Evolutionary conservation across 2,329 filamentous ascomycete genomes (phyloP).

Genomic region (Calonectria pauciramosa): DNA sequence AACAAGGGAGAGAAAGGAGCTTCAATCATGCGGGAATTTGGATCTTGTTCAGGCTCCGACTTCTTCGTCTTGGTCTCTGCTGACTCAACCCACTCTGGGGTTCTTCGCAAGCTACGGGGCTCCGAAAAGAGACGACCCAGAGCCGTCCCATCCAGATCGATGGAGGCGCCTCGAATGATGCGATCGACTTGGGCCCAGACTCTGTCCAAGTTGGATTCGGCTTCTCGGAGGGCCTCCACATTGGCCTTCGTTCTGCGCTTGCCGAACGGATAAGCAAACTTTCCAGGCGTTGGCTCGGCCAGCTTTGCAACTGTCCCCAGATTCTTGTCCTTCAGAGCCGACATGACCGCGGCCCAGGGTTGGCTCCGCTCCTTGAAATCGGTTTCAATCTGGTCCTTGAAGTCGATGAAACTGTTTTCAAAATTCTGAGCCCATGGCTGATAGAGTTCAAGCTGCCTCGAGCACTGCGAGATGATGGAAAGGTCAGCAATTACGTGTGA

Average conservation of each 20-base stretch:
- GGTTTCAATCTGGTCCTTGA: slow-evolving; percentile 42
- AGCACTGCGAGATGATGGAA: slow-evolving; percentile 59
- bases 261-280: slow-evolving; percentile 59
- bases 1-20: slow-evolving; percentile 44
- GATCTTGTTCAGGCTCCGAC: neutral
- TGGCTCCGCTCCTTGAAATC: slow-evolving; percentile 39
- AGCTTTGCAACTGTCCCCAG: slow-evolving; percentile 34
- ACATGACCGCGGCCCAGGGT: slow-evolving; percentile 28
- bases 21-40: slow-evolving; percentile 17
- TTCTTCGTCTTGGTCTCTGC: slow-evolving; percentile 18
- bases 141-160: slow-evolving; percentile 44
- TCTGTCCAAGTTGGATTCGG: slow-evolving; percentile 58
- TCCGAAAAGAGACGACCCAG: slow-evolving; percentile 48
- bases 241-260: slow-evolving; percentile 62
- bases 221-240: slow-evolving; percentile 57
- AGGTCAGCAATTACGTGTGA: slow-evolving; percentile 58
- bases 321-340: slow-evolving; percentile 30
- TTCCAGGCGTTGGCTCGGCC: slow-evolving; percentile 52
- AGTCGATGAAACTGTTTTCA: slow-evolving; percentile 45
- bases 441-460: slow-evolving; percentile 60
- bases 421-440: slow-evolving; percentile 63
- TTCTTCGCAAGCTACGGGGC: slow-evolving; percentile 59
- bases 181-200: slow-evolving; percentile 29
- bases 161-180: slow-evolving; percentile 18
- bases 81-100: slow-evolving; percentile 61